Percentiles rank a stretch among this genome's conserved stretches.
These are phyloP conservation scores for Phlebiopsis gigantea DNA, from an alignment of 768 basidiomycete genomes.

Conservation along the genomic window DNA sequence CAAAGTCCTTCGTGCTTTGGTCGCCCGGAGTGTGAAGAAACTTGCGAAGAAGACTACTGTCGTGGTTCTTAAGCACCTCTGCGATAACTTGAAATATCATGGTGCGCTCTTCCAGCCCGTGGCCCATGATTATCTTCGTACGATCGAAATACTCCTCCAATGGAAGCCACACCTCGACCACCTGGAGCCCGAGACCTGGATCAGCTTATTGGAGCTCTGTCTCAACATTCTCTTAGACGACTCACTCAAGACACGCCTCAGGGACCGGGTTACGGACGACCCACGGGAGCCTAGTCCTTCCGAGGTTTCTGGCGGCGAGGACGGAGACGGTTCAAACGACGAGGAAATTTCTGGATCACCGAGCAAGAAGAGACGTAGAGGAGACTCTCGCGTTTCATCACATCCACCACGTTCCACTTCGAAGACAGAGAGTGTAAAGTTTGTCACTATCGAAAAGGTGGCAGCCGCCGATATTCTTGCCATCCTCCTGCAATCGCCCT, in stretches of 20 bases:
- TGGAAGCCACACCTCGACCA: constrained; percentile 78
- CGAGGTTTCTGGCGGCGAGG: constrained; percentile 17
- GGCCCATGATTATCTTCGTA: constrained; percentile 78
- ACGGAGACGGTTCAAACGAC: background rate
- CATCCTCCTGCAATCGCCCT: constrained; percentile 51
- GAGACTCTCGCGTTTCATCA: background rate
- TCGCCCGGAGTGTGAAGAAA: constrained; percentile 52
- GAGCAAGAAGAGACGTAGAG: background rate
- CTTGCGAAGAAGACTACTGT: constrained; percentile 53
- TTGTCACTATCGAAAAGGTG: constrained; percentile 43
- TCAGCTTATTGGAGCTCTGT: constrained; percentile 56
- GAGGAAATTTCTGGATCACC: background rate
- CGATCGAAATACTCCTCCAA: constrained; percentile 57
- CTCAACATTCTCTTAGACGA: constrained; percentile 79
- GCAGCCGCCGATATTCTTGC: constrained; percentile 67
- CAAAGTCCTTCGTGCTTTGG: constrained; percentile 65
- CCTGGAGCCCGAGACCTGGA: constrained; percentile 61
- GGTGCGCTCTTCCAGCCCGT: constrained; percentile 55
- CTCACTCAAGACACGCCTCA: constrained; percentile 30
- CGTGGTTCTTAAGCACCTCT: constrained; percentile 59
- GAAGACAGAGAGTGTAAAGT: background rate
- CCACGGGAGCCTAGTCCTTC: constrained; percentile 20
- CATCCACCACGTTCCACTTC: background rate
- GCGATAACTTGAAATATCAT: constrained; percentile 49
- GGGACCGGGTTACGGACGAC: constrained; percentile 28